Evolutionary conservation across 2,329 filamentous ascomycete species (phyloP), one percentile per base, ranked within the genome.

Genomic region (Apiospora sp.): DNA sequence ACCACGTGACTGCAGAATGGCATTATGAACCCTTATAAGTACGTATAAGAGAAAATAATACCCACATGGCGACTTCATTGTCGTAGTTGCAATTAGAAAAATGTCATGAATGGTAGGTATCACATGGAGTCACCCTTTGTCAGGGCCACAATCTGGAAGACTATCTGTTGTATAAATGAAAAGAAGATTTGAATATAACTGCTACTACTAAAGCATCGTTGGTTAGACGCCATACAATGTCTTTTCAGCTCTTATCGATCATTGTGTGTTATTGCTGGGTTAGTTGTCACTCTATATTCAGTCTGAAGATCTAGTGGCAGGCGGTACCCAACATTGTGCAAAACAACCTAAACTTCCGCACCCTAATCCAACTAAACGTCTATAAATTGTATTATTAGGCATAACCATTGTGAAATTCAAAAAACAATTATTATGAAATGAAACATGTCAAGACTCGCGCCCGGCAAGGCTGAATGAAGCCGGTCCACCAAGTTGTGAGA

Each of bases 1-100:
- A 76, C 78, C 75, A 70, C 37, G 34, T n/a, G n/a, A 68, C 67
- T 70, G 30, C 78, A 97, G 94, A 98, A 98, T 77, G 95, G 95
- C 68, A 98, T 98, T 83, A 97, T 98, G 94, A 98, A 98, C 84
- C 96, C 96, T 0, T 98, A 98, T 87, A 98, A 98, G 85, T 98
- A 98, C 82, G 93, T 98, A 76, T 92, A 84, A 64, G 58, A 41
- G 34, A 10, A 34, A 61, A 22, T 4, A 13, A 64, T 64, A 64
- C 58, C 58, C 34, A 41, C 3, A 14, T 22, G 58, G 58, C 22
- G 30, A n/a, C 12, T 22, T 64, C 41, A n/a, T 37, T 8, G 41
- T 41, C 22, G 8, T 41, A 64, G 58, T n/a, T n/a, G 58, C 34
- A 41, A 13, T 12, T 1, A 37, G 22, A 14, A 24, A 41, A 37